These are phyloP conservation scores for Aureobasidium uvarum DNA, from an alignment of 2,329 filamentous ascomycete species.

Conservation along the genomic window DNA sequence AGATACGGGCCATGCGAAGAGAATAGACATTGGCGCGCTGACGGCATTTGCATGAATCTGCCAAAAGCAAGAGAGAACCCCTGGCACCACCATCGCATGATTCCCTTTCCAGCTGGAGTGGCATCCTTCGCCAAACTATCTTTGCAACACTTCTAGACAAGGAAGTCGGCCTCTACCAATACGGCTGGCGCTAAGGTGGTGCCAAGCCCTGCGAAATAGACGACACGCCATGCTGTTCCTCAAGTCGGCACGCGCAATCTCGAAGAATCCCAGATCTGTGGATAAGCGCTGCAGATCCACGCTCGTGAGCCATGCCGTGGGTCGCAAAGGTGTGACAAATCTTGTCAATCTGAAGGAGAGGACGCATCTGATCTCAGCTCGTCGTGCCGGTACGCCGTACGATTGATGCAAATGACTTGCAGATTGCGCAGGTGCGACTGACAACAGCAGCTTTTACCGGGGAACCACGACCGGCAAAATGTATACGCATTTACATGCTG, in stretches of 20 bases:
- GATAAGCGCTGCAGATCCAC: conserved; percentile 21
- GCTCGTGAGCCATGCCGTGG: not conserved
- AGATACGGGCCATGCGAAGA: conserved; percentile 1
- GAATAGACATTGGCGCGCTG: conserved; percentile 2
- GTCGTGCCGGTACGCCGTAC: not conserved
- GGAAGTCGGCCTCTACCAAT: not conserved
- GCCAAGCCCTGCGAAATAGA: conserved; percentile 1
- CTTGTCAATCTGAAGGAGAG: conserved; percentile 1
- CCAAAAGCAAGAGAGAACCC: not conserved
- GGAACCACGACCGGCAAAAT: conserved; percentile 19
- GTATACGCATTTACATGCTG: not conserved
- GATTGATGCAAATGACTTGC: conserved; percentile 11
- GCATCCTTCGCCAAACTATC: not conserved
- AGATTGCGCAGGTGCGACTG: conserved; percentile 14
- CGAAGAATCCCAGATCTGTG: conserved; percentile 1
- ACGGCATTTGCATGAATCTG: conserved; percentile 22
- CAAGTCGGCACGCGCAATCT: conserved; percentile 19
- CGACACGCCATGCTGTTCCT: not conserved
- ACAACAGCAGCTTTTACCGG: not conserved
- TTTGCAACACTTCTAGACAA: not conserved
- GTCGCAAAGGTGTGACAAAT: conserved; percentile 22
- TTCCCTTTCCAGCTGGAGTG: not conserved
- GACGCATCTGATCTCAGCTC: conserved; percentile 2
- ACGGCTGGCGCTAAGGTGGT: not conserved
- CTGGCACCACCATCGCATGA: not conserved